Base-by-base conservation (phyloP, 352 stramenopile species). In the Globisporangium recalcitrans region DNA sequence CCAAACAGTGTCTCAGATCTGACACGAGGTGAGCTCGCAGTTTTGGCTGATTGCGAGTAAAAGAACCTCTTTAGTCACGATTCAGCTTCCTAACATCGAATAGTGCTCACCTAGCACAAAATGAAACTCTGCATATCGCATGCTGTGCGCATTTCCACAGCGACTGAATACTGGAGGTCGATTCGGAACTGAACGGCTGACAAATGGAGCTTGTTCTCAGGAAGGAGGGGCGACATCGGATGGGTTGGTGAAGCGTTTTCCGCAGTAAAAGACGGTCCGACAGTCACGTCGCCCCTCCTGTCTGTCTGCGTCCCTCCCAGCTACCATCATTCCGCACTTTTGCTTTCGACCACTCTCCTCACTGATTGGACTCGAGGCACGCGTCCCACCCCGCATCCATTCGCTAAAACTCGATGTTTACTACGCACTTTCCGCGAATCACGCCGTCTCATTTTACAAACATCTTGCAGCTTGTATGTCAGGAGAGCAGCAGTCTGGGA, bases 361-460 rank as follows among this genome's bases (percentile, higher is more conserved):
- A 4, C 26, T 57, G 22, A 65, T 65, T 69, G 56, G 66, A 14
- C 4, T 55, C 19, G 27, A 40, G 63, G 48, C 67, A 71, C 70
- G 67, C 63, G 70, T 32, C 52, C 11, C 19, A 9, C 0, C 1
- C 1, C 6, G 11, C 44, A n/a, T 5, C 52, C 0, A 67, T 72
- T 74, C 60, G 67, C 11, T 52, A 19, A 64, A 69, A 69, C 31
- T 9, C 11, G 13, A 4, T 46, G n/a, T 27, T 53, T 19, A 54
- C 42, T 14, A 24, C 49, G n/a, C 22, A 51, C 21, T 60, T 47
- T 51, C 16, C 14, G 21, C 59, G 13, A 52, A 64, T 64, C 49
- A 27, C 3, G 14, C n/a, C 11, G 1, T 5, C 1, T 2, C 3
- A 13, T 4, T 8, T 52, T 21, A 19, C 3, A 24, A 51, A 52